Evolutionary conservation across 2,329 filamentous ascomycete species (phyloP).

Genomic region (Arthroderma uncinatum): DNA sequence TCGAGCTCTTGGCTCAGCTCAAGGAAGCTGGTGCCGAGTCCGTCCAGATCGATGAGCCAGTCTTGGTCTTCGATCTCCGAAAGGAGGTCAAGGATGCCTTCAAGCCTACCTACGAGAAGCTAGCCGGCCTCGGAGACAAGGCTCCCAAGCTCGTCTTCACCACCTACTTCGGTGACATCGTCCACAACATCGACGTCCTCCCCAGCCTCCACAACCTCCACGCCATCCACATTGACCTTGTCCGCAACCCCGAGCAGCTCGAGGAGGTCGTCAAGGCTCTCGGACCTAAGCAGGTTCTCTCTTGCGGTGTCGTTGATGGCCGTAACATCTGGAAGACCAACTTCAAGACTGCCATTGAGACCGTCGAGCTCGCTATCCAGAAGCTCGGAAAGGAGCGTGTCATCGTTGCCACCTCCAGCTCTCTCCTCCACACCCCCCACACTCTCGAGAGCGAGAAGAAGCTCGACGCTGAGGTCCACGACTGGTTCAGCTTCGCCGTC

Average conservation of each 20-base stretch:
- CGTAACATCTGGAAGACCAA: conserved; percentile 99
- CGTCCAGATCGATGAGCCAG: conserved; percentile 96
- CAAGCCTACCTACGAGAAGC: conserved; percentile 93
- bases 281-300: conserved; percentile 80
- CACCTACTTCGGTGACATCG: conserved; percentile 98
- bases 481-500: conserved; percentile 97
- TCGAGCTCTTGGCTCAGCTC: conserved; percentile 81
- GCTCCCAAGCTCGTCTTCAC: conserved; percentile 82
- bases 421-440: conserved; percentile 96
- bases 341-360: conserved; percentile 89
- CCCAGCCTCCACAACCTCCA: conserved; percentile 61
- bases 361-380: conserved; percentile 78
- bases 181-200: conserved; percentile 94
- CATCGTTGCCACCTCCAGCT: conserved; percentile 92
- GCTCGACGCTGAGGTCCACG: conserved; percentile 79
- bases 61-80: conserved; percentile 88
- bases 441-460: conserved; percentile 98
- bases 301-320: conserved; percentile 91
- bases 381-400: conserved; percentile 96
- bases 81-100: conserved; percentile 89
- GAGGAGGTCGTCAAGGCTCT: conserved; percentile 71
- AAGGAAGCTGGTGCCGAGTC: conserved; percentile 93
- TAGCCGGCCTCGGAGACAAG: conserved; percentile 58
- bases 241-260: conserved; percentile 97
- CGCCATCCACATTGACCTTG: conserved; percentile 87